phyloP scores from a whole-genome alignment of 345 rosid species.

The Atalantia buxifolia region DNA sequence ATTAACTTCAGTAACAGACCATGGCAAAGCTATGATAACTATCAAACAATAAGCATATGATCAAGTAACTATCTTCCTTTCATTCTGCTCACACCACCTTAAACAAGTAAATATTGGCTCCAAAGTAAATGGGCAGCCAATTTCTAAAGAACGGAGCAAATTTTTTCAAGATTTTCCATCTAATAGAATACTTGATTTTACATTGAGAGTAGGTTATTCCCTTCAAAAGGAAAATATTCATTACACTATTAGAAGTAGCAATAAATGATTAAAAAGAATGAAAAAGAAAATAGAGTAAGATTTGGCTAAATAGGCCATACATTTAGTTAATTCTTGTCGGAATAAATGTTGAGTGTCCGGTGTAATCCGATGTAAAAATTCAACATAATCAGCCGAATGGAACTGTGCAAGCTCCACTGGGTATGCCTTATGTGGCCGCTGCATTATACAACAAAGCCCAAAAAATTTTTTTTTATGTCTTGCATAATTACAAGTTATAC shows the following conservation, averaged over 20 bases:
- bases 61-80: background rate
- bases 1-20: background rate
- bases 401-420: conserved; percentile 96
- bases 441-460: conserved; percentile 23
- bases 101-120: background rate
- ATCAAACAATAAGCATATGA: background rate
- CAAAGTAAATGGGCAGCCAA: background rate
- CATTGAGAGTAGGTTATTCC: background rate
- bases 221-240: background rate
- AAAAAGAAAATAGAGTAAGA: background rate
- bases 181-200: background rate
- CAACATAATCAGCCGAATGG: conserved; percentile 92
- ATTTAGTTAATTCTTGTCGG: conserved; percentile 57
- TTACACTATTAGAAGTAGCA: background rate
- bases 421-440: conserved; percentile 99
- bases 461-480: background rate
- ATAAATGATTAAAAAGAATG: background rate
- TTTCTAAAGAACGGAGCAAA: background rate
- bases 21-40: background rate
- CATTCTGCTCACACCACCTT: background rate
- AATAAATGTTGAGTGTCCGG: conserved; percentile 71
- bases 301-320: conserved; percentile 29
- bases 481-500: background rate
- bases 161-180: background rate
- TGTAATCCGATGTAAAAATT: conserved; percentile 78